Conservation (phyloP, 768 basidiomycete species). For the Suillus variegatus region DNA sequence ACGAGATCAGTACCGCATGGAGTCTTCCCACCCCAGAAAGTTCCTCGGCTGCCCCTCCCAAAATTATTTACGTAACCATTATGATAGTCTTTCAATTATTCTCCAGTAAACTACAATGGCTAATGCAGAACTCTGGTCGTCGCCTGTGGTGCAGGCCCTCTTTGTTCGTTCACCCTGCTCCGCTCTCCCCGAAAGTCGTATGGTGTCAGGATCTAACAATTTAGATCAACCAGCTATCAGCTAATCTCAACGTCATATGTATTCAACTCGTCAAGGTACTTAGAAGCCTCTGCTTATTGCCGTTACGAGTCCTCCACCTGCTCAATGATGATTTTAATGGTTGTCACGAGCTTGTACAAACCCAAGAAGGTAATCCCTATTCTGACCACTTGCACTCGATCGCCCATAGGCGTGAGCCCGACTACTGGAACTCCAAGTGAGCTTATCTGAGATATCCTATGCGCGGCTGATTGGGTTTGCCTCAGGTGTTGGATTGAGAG, state of each 20-base stretch:
- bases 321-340: slow-evolving; percentile 23
- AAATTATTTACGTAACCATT: neutral
- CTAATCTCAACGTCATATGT: slow-evolving; percentile 12
- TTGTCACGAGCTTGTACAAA: slow-evolving; percentile 21
- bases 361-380: slow-evolving; percentile 22
- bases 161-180: slow-evolving; percentile 16
- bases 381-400: slow-evolving; percentile 24
- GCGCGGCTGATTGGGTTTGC: neutral
- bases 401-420: slow-evolving; percentile 25
- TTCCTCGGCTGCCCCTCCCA: too few relatives aligned
- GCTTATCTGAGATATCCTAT: neutral
- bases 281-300: neutral
- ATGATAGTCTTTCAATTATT: neutral
- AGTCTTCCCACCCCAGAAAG: neutral
- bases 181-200: slow-evolving; percentile 16
- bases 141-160: slow-evolving; percentile 16
- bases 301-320: slow-evolving; percentile 17
- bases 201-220: slow-evolving; percentile 20
- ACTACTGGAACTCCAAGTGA: slow-evolving; percentile 19
- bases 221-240: slow-evolving; percentile 21
- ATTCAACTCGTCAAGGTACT: neutral
- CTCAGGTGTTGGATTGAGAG: slow-evolving; percentile 21
- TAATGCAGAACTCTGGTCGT: slow-evolving; percentile 13
- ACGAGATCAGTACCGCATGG: neutral
- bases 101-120: neutral